Evolutionary conservation across 2,329 filamentous ascomycete species (phyloP).

Genomic region (Tolypocladium paradoxum): DNA sequence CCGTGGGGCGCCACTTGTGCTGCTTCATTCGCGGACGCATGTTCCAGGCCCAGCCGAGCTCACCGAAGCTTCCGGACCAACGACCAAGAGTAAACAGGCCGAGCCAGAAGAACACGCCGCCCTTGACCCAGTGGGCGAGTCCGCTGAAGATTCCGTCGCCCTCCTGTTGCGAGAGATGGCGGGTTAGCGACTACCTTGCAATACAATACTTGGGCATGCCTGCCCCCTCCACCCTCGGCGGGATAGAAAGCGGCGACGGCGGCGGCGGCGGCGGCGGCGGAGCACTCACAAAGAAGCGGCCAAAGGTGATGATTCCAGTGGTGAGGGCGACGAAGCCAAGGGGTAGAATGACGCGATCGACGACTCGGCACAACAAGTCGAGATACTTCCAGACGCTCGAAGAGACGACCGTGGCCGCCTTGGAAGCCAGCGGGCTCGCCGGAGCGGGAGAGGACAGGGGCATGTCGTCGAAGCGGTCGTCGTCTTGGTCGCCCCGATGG

Average conservation of each 20-base stretch:
- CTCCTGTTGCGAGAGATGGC: constrained; percentile 39
- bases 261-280: neutral
- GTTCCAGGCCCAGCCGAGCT: constrained; percentile 95
- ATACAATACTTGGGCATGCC: constrained; percentile 1
- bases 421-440: constrained; percentile 40
- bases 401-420: constrained; percentile 45
- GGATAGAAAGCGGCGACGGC: neutral
- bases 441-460: constrained; percentile 20
- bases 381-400: constrained; percentile 46
- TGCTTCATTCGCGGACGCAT: constrained; percentile 51
- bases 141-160: constrained; percentile 65
- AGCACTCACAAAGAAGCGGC: constrained; percentile 67
- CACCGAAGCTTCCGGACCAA: constrained; percentile 82
- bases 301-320: constrained; percentile 66
- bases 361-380: constrained; percentile 48
- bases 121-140: constrained; percentile 88
- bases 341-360: constrained; percentile 69
- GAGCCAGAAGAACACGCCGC: constrained; percentile 90
- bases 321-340: constrained; percentile 65
- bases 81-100: constrained; percentile 78
- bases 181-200: neutral
- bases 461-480: constrained; percentile 21
- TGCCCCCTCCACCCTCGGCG: too few species aligned
- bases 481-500: constrained; percentile 33
- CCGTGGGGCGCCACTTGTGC: constrained; percentile 61